Evolutionary conservation across 2,329 filamentous ascomycete genomes (phyloP), one percentile per base, ranked within the genome.

Genomic region (Fusarium mangiferae): DNA sequence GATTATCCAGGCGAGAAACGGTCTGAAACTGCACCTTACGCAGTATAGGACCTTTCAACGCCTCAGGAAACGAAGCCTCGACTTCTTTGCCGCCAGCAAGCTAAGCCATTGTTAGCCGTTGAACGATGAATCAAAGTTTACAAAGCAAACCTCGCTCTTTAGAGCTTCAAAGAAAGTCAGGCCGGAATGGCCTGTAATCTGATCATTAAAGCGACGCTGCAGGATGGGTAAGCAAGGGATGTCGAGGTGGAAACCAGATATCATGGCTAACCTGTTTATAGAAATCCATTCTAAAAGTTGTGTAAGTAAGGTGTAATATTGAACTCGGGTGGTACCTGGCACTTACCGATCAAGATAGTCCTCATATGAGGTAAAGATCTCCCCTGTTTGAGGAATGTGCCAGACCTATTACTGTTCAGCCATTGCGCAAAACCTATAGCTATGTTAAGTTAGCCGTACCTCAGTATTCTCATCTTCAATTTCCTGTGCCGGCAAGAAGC

Each of bases 101-200:
- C 93, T 95, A 79, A 62, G 48, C 52, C 28, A 44, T 18, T 54
- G 67, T 76, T 42, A 79, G 76, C 55, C 45, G 33, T 28, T 38
- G 48, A 57, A 41, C 24, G 18, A 39, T 30, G 7, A 41, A 46
- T 30, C 30, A 45, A 46, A 41, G 26, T 17, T 56, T 24, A 33
- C 20, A 46, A 55, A 28, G 85, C 91, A 74, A 88, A 97, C 94
- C 90, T 98, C 95, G 84, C 94, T 97, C 82, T 94, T 91, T 36
- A 96, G 89, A 33, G 96, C 96, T 76, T 98, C 94, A 79, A 98
- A 98, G 83, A 97, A 99, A 7, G 91, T 96, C 75, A 98, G 87
- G 60, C 93, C 93, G 36, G 95, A 97, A 82, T 97, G 96, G 61
- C 96, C 96, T 18, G 95, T 98, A 75, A 98, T 97, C 81, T 97